Conservation (phyloP, 2,329 filamentous ascomycete species). For the Chalaropsis thielavioides region DNA sequence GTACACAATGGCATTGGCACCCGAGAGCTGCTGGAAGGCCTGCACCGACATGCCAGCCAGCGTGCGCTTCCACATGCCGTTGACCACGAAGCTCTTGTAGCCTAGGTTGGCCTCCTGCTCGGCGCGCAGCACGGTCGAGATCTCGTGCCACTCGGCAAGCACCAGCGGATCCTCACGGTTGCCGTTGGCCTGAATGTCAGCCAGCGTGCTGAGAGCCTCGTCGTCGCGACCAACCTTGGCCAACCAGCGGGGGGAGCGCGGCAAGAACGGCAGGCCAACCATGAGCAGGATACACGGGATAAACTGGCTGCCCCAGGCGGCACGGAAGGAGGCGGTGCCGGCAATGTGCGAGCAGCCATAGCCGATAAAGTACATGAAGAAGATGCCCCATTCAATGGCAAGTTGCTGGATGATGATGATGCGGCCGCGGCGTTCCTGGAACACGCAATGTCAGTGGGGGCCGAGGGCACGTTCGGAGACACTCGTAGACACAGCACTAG, state of each 20-base stretch:
- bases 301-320: conserved; percentile 52
- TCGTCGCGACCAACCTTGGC: conserved; percentile 47
- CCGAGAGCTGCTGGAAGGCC: conserved; percentile 42
- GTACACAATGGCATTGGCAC: conserved; percentile 44
- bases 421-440: conserved; percentile 38
- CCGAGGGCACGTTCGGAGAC: background rate
- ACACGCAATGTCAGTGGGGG: conserved; percentile 24
- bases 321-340: conserved; percentile 43
- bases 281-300: conserved; percentile 45
- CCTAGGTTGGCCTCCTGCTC: conserved; percentile 27
- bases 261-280: conserved; percentile 44
- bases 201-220: conserved; percentile 38
- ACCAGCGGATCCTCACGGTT: conserved; percentile 40
- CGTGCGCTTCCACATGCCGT: conserved; percentile 36
- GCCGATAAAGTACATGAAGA: conserved; percentile 57
- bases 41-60: conserved; percentile 38
- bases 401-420: conserved; percentile 59
- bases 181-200: conserved; percentile 42
- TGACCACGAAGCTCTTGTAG: conserved; percentile 32
- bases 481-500: too few relatives aligned
- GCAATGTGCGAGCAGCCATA: conserved; percentile 49
- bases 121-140: conserved; percentile 22
- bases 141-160: conserved; percentile 42
- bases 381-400: conserved; percentile 53
- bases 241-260: conserved; percentile 49